Conservation (phyloP, 352 stramenopile genomes). For the Pythium myriotylum region DNA sequence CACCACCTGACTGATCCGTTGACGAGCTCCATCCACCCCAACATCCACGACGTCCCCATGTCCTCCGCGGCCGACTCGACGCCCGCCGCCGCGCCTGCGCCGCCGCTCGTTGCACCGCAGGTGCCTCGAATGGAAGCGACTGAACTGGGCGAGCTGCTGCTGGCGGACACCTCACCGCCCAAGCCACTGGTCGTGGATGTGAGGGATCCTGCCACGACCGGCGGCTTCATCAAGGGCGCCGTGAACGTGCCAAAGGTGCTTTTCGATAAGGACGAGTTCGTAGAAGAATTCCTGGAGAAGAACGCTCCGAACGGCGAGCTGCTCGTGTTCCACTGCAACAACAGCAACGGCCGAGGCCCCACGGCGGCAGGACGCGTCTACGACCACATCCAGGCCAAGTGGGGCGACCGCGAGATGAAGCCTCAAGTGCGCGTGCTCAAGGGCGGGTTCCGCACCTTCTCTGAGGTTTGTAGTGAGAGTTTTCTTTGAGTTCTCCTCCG, state of each 20-base stretch:
- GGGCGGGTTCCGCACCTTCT: slow-evolving; percentile 38
- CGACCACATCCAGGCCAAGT: slow-evolving; percentile 25
- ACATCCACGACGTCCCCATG: too few relatives aligned
- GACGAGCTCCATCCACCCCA: too few relatives aligned
- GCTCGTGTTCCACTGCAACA: slow-evolving; percentile 43
- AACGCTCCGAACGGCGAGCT: slow-evolving; percentile 21
- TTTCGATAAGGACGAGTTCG: slow-evolving; percentile 38
- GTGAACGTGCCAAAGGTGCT: slow-evolving; percentile 37
- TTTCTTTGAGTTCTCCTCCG: neutral
- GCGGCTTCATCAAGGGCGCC: slow-evolving; percentile 40
- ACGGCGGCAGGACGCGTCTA: slow-evolving; percentile 28
- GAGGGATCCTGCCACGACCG: slow-evolving; percentile 31
- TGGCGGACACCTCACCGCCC: neutral
- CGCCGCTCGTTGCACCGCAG: slow-evolving; percentile 27
- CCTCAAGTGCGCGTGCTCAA: slow-evolving; percentile 31
- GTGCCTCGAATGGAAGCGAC: slow-evolving; percentile 30
- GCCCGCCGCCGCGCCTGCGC: too few relatives aligned
- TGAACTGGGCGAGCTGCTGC: slow-evolving; percentile 29
- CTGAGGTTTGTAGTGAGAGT: slow-evolving; percentile 18
- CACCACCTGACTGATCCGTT: too few relatives aligned
- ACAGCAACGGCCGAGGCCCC: slow-evolving; percentile 35
- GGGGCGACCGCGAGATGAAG: slow-evolving; percentile 19
- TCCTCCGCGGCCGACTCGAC: too few relatives aligned
- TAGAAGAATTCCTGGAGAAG: slow-evolving; percentile 35
- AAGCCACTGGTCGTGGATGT: slow-evolving; percentile 35